Evolutionary conservation across 1,284 basidiomycete genomes (phyloP).

Genomic region (Sanghuangporus sanghuang): DNA sequence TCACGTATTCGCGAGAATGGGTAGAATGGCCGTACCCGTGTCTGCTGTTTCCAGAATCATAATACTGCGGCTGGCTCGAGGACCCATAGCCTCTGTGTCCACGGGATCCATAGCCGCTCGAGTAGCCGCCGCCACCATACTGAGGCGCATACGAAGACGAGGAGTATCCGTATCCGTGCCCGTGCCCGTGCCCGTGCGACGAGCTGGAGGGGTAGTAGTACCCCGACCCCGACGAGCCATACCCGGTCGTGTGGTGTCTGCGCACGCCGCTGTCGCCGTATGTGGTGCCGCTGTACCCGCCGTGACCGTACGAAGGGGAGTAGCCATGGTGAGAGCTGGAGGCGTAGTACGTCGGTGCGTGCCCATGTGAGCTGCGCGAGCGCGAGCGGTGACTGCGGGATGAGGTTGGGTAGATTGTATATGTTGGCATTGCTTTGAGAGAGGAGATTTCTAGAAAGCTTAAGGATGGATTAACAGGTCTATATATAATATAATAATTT

Average conservation of each 20-base stretch:
- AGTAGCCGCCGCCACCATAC: background rate
- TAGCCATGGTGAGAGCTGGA: slow-evolving; percentile 1
- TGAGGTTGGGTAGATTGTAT: slow-evolving; percentile 11
- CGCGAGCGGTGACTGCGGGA: slow-evolving; percentile 1
- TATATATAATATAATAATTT: no score
- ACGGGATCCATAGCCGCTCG: background rate
- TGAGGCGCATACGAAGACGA: background rate
- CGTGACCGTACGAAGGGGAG: background rate
- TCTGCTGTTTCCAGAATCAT: background rate
- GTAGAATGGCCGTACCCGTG: background rate
- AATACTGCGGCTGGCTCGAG: background rate
- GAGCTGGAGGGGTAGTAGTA: slow-evolving; percentile 8
- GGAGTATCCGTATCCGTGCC: background rate
- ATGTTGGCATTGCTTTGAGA: slow-evolving; percentile 12
- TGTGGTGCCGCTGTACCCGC: background rate
- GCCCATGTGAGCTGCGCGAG: background rate
- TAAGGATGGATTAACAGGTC: background rate
- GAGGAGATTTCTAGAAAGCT: background rate
- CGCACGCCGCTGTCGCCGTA: background rate
- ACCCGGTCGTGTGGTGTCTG: background rate
- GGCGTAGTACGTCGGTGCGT: slow-evolving; percentile 8
- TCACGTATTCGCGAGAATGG: background rate
- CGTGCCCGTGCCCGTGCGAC: background rate
- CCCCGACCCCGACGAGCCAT: slow-evolving; percentile 4
- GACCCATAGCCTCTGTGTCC: background rate